phyloP scores from a whole-genome alignment of 1,284 basidiomycete genomes.

The Moniliophthora roreri region DNA sequence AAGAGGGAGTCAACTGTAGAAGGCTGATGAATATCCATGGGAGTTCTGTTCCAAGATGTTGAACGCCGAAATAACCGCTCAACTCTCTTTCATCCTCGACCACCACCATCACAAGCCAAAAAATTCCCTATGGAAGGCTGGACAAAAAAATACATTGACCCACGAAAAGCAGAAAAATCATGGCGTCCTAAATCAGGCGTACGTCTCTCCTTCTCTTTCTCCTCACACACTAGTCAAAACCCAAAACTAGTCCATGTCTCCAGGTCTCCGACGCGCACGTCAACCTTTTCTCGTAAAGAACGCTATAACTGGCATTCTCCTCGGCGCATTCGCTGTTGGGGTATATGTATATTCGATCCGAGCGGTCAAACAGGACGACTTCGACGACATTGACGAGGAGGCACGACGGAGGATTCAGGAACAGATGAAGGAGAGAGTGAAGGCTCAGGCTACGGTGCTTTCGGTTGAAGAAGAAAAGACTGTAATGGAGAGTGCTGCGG shows the following conservation, averaged over 20 bases:
- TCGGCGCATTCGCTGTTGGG: conserved; percentile 78
- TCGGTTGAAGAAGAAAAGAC: conserved; percentile 28
- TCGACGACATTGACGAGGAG: conserved; percentile 82
- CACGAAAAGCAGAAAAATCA: conserved; percentile 33
- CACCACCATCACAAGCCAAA: no score
- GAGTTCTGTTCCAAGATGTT: no score
- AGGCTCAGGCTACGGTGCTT: conserved; percentile 19
- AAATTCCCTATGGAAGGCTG: conserved; percentile 10
- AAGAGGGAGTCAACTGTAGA: no score
- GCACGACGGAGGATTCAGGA: conserved; percentile 43
- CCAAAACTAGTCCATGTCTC: conserved; percentile 70
- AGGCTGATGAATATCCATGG: no score
- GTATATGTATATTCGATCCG: conserved; percentile 93
- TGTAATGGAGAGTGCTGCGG: conserved; percentile 24
- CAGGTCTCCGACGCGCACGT: conserved; percentile 84
- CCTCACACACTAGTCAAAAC: background rate
- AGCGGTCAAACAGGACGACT: conserved; percentile 92
- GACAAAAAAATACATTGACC: conserved; percentile 33
- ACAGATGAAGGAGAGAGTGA: conserved; percentile 19
- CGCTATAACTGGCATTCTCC: conserved; percentile 70
- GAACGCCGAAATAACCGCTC: no score
- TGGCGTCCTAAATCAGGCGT: conserved; percentile 43
- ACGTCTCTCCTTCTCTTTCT: conserved; percentile 16
- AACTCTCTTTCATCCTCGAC: no score
- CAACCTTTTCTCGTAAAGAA: conserved; percentile 82